These are phyloP conservation scores for Sclerotinia minor DNA, from an alignment of 2,329 filamentous ascomycete species.

Conservation along the genomic window DNA sequence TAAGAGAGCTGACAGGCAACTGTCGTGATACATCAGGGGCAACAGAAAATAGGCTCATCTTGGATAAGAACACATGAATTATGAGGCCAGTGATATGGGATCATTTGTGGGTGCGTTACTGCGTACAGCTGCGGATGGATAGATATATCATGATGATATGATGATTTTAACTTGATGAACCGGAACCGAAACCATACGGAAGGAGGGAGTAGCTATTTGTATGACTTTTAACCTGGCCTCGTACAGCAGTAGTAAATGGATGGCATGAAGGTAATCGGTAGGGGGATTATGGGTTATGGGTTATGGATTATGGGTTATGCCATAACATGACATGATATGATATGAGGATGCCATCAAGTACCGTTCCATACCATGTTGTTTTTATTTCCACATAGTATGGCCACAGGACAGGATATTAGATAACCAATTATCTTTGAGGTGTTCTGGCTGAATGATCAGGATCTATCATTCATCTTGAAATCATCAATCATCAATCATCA, in stretches of 20 bases:
- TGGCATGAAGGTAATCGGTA: neutral
- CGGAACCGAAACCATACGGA: too few relatives aligned
- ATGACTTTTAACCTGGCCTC: neutral
- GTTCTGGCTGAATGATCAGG: conserved; percentile 1
- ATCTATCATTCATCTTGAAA: neutral
- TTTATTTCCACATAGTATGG: neutral
- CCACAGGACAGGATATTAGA: neutral
- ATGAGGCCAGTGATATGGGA: neutral
- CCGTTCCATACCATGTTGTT: neutral
- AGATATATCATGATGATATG: neutral
- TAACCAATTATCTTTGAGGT: neutral
- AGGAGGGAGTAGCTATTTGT: neutral
- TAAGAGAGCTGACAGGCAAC: conserved; percentile 1
- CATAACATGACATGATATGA: neutral
- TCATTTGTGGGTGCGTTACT: neutral
- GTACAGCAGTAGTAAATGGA: neutral
- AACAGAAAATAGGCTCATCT: neutral
- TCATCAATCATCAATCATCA: too few relatives aligned
- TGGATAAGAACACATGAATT: neutral
- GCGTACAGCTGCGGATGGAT: neutral
- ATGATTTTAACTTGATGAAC: too few relatives aligned
- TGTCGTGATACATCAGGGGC: neutral
- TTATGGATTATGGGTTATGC: neutral
- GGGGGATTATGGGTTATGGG: neutral
- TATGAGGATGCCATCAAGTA: neutral